Evolutionary conservation across 306 rosid species (phyloP).

Genomic region (Castanopsis chinensis): DNA sequence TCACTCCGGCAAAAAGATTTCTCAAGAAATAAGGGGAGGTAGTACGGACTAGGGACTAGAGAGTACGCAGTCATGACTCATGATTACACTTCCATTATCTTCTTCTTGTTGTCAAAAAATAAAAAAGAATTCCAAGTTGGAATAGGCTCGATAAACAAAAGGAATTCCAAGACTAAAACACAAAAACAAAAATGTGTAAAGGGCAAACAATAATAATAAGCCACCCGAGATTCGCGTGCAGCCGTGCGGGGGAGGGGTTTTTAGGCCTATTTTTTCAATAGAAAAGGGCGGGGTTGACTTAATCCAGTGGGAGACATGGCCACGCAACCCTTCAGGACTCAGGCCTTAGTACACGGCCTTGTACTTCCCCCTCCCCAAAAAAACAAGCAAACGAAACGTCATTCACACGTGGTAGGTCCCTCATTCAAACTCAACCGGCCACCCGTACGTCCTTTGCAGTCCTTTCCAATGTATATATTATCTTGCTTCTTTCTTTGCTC

Average conservation of each 20-base stretch:
- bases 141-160: too few relatives aligned
- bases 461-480: not conserved
- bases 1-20: too few relatives aligned
- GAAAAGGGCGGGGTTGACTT: slow-evolving; percentile 38
- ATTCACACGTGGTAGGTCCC: slow-evolving; percentile 20
- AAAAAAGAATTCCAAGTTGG: too few relatives aligned
- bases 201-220: not conserved
- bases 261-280: not conserved
- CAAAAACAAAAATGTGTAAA: not conserved
- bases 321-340: slow-evolving; percentile 19
- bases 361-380: slow-evolving; percentile 28
- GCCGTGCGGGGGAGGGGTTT: not conserved
- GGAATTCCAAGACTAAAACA: not conserved
- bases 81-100: too few relatives aligned
- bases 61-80: too few relatives aligned
- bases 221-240: slow-evolving; percentile 9
- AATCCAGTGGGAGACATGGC: slow-evolving; percentile 25
- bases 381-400: slow-evolving; percentile 1
- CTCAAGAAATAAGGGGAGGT: too few relatives aligned
- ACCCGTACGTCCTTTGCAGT: slow-evolving; percentile 32
- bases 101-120: too few relatives aligned
- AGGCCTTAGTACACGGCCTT: slow-evolving; percentile 30
- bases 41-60: too few relatives aligned
- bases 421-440: too few relatives aligned
- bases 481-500: not conserved